These are phyloP conservation scores for Yamadazyma tumulicola DNA, from an alignment of 805 yeast genomes.

Conservation along the genomic window DNA sequence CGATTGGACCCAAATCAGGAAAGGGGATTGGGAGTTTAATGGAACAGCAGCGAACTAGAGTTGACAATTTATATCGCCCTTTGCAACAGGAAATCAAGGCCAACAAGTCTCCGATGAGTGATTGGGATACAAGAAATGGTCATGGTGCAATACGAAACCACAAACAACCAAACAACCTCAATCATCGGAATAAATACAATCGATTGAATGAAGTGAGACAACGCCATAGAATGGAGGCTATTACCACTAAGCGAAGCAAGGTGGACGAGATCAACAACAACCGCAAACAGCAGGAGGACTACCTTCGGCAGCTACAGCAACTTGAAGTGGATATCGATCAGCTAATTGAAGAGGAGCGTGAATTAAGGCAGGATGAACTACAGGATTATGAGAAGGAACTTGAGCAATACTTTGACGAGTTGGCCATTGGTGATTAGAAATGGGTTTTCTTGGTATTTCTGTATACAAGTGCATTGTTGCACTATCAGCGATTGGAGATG, in stretches of 20 bases:
- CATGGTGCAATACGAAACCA: slow-evolving; percentile 10
- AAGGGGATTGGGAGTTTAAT: slow-evolving; percentile 3
- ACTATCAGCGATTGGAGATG: too few species aligned
- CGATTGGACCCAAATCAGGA: too few species aligned
- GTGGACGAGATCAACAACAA: slow-evolving; percentile 15
- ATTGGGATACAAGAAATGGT: background rate
- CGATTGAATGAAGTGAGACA: slow-evolving; percentile 21
- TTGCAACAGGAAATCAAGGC: slow-evolving; percentile 4
- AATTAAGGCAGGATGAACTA: slow-evolving; percentile 6
- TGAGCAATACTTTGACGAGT: slow-evolving; percentile 14
- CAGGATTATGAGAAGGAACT: slow-evolving; percentile 17
- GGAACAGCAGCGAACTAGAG: slow-evolving; percentile 5
- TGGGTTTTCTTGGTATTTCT: too few species aligned
- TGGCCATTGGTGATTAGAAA: background rate
- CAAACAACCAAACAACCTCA: slow-evolving; percentile 9
- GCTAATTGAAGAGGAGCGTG: slow-evolving; percentile 22
- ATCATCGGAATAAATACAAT: slow-evolving; percentile 18
- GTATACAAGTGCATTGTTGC: too few species aligned
- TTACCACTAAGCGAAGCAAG: slow-evolving; percentile 16
- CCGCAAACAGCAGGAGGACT: slow-evolving; percentile 10
- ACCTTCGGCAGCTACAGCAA: slow-evolving; percentile 9
- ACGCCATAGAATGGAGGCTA: slow-evolving; percentile 20
- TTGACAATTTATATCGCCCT: slow-evolving; percentile 10
- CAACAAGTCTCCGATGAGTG: slow-evolving; percentile 2
- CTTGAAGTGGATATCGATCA: slow-evolving; percentile 18